These are phyloP conservation scores for Xylaria sp. DNA, from an alignment of 2,329 filamentous ascomycete genomes.

Conservation along the genomic window DNA sequence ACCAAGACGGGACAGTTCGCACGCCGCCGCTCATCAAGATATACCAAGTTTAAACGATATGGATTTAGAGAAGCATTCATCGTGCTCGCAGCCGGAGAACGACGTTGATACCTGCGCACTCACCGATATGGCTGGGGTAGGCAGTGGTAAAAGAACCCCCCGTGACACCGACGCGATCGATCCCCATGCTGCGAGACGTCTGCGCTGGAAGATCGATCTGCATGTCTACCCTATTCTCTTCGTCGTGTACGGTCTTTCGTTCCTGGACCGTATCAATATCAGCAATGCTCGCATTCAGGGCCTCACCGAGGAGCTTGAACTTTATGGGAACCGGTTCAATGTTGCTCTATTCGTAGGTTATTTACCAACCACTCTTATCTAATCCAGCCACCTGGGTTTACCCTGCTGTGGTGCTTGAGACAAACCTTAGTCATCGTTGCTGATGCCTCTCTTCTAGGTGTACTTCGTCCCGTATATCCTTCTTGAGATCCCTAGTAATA, in stretches of 20 bases:
- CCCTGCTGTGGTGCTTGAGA: background rate
- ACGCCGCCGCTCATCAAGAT: background rate
- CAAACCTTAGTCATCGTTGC: no score
- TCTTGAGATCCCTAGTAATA: conserved; percentile 59
- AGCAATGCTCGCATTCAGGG: conserved; percentile 61
- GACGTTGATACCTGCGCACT: background rate
- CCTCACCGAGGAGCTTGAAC: conserved; percentile 55
- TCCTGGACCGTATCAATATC: conserved; percentile 60
- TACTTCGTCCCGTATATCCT: conserved; percentile 58
- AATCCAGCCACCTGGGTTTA: background rate
- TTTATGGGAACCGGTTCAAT: conserved; percentile 58
- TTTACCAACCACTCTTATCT: conserved; percentile 30
- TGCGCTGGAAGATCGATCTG: conserved; percentile 57
- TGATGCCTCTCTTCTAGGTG: conserved; percentile 38
- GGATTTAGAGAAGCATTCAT: background rate
- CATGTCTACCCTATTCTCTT: conserved; percentile 56
- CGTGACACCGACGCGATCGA: conserved; percentile 43
- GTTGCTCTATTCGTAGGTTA: conserved; percentile 53
- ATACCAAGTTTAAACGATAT: background rate
- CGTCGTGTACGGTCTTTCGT: conserved; percentile 56
- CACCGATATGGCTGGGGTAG: background rate
- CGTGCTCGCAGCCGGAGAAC: background rate
- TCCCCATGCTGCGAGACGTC: conserved; percentile 50
- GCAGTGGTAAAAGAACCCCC: background rate
- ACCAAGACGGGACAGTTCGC: background rate